Evolutionary conservation across 805 yeast genomes (phyloP).

Genomic region (Zygotorulaspora sp.): DNA sequence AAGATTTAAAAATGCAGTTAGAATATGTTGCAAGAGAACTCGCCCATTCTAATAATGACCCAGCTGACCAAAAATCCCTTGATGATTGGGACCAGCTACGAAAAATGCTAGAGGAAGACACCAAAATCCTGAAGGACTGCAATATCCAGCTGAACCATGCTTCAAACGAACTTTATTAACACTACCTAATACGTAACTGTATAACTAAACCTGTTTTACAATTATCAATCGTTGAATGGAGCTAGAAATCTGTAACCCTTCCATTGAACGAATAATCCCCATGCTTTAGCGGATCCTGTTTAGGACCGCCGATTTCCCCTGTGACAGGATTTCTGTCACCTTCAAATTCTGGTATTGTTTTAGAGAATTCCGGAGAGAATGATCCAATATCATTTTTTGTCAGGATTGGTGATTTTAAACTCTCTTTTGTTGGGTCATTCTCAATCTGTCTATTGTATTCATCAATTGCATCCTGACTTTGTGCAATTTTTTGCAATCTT

Average conservation of each 20-base stretch:
- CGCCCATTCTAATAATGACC: conserved; percentile 10
- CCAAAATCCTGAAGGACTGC: conserved; percentile 28
- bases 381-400: conserved; percentile 53
- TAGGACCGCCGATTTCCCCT: conserved; percentile 96
- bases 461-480: conserved; percentile 71
- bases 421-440: conserved; percentile 31
- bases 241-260: conserved; percentile 88
- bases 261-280: conserved; percentile 96
- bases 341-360: conserved; percentile 89
- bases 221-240: no score
- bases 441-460: conserved; percentile 54
- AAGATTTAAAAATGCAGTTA: conserved; percentile 29
- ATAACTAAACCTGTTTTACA: background rate
- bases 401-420: conserved; percentile 35
- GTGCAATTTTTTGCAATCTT: conserved; percentile 72
- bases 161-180: conserved; percentile 7
- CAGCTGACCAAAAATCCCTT: conserved; percentile 9
- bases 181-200: background rate
- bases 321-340: conserved; percentile 91
- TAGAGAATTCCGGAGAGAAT: conserved; percentile 63
- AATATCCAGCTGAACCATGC: conserved; percentile 16
- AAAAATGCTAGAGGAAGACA: conserved; percentile 33
- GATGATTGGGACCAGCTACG: conserved; percentile 35
- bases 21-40: conserved; percentile 29
- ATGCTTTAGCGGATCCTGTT: conserved; percentile 89